These are phyloP conservation scores for Botrytis sinoallii DNA, from an alignment of 2,329 filamentous ascomycete species.

Conservation along the genomic window DNA sequence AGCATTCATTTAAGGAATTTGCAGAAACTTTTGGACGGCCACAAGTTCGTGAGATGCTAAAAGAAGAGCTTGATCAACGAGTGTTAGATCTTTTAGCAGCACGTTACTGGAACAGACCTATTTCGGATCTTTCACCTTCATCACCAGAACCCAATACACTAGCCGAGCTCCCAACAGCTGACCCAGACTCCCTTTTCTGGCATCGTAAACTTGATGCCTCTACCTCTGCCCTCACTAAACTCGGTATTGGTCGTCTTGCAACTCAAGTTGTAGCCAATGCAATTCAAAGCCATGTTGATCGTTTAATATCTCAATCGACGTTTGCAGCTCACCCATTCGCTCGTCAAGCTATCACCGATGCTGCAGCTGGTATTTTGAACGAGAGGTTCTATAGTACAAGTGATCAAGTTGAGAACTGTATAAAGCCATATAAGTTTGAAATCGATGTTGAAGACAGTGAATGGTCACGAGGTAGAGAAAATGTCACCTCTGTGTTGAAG, in stretches of 20 bases:
- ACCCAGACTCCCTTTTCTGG: slow-evolving; percentile 86
- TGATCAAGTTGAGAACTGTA: slow-evolving; percentile 97
- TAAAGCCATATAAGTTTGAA: slow-evolving; percentile 98
- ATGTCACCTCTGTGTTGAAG: slow-evolving; percentile 77
- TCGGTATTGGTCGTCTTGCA: slow-evolving; percentile 88
- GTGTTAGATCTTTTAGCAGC: slow-evolving; percentile 91
- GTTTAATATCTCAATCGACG: slow-evolving; percentile 73
- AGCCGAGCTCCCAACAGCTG: slow-evolving; percentile 76
- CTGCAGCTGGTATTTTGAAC: slow-evolving; percentile 83
- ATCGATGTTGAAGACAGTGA: slow-evolving; percentile 92
- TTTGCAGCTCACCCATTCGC: slow-evolving; percentile 91
- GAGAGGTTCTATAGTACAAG: slow-evolving; percentile 96
- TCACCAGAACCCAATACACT: slow-evolving; percentile 69
- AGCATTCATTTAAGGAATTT: slow-evolving; percentile 95
- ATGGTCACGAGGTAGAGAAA: slow-evolving; percentile 82
- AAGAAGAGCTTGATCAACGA: slow-evolving; percentile 89
- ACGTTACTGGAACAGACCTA: slow-evolving; percentile 94
- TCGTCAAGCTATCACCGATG: slow-evolving; percentile 86
- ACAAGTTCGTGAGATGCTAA: slow-evolving; percentile 85
- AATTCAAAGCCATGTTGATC: slow-evolving; percentile 81
- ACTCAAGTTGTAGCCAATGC: slow-evolving; percentile 86
- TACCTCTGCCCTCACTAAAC: slow-evolving; percentile 83
- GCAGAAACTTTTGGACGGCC: slow-evolving; percentile 83
- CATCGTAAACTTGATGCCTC: slow-evolving; percentile 91
- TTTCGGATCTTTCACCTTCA: slow-evolving; percentile 72